Evolutionary conservation across 2,329 filamentous ascomycete species (phyloP).

Genomic region (Aspergillus sergii): DNA sequence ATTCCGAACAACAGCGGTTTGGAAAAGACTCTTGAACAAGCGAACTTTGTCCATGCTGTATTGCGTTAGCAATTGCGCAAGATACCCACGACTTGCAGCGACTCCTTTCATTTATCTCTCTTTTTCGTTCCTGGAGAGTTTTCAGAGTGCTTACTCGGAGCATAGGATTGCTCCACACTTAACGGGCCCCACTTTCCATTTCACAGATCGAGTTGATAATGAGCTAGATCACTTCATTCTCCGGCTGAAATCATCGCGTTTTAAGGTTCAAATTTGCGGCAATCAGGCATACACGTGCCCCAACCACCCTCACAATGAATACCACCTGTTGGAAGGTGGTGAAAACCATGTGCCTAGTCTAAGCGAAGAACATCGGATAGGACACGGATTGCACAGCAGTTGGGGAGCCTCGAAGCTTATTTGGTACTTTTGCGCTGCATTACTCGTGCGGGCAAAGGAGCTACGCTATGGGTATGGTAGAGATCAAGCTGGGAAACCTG

Average conservation of each 20-base stretch:
- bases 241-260: not conserved
- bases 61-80: not conserved
- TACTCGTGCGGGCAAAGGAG: not conserved
- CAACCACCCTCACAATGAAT: not conserved
- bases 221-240: not conserved
- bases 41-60: not conserved
- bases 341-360: not conserved
- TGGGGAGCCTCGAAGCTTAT: not conserved
- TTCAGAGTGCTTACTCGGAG: not conserved
- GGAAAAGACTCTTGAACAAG: not conserved
- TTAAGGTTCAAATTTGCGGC: not conserved
- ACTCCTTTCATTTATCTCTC: too few species aligned
- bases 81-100: too few species aligned
- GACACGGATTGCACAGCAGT: not conserved
- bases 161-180: not conserved
- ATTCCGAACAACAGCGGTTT: not conserved
- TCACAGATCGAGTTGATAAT: not conserved
- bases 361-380: not conserved
- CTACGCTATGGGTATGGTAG: not conserved
- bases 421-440: not conserved
- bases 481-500: not conserved
- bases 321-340: not conserved
- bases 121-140: not conserved
- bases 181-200: not conserved
- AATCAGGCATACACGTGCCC: not conserved